These are phyloP conservation scores for Prunus mira DNA, from an alignment of 306 rosid genomes.

Conservation along the genomic window DNA sequence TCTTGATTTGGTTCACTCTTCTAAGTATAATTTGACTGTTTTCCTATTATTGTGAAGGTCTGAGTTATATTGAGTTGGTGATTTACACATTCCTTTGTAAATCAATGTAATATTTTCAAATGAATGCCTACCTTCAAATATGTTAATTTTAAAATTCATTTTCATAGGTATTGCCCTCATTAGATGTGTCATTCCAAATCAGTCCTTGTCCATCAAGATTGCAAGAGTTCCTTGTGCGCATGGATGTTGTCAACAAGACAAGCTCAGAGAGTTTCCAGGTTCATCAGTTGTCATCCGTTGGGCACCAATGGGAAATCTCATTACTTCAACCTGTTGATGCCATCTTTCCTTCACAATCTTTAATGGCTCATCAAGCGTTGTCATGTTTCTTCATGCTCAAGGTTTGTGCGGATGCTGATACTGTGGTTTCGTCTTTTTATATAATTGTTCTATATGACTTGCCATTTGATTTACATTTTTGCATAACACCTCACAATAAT, in stretches of 20 bases:
- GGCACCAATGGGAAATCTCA: constrained; percentile 73
- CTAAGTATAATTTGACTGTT: neutral
- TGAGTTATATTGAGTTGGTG: neutral
- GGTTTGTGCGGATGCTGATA: constrained; percentile 47
- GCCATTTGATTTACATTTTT: neutral
- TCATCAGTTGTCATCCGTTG: constrained; percentile 78
- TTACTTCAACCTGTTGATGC: constrained; percentile 74
- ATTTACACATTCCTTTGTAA: neutral
- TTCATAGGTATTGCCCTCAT: constrained; percentile 75
- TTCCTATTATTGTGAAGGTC: neutral
- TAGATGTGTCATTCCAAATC: constrained; percentile 82
- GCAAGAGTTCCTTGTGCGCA: constrained; percentile 78
- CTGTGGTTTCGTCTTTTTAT: constrained; percentile 6
- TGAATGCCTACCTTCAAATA: neutral
- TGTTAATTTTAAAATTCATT: constrained; percentile 25
- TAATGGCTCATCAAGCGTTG: constrained; percentile 80
- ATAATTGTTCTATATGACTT: neutral
- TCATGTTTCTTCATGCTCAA: constrained; percentile 84
- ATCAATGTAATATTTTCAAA: neutral
- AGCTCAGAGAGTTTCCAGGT: constrained; percentile 68
- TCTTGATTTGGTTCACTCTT: constrained; percentile 6
- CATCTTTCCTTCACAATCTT: constrained; percentile 62
- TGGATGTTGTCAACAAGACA: constrained; percentile 85
- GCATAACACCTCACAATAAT: neutral
- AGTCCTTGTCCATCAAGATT: constrained; percentile 84